phyloP scores from a whole-genome alignment of 1,284 basidiomycete genomes.

The Ceratobasidium sp. region DNA sequence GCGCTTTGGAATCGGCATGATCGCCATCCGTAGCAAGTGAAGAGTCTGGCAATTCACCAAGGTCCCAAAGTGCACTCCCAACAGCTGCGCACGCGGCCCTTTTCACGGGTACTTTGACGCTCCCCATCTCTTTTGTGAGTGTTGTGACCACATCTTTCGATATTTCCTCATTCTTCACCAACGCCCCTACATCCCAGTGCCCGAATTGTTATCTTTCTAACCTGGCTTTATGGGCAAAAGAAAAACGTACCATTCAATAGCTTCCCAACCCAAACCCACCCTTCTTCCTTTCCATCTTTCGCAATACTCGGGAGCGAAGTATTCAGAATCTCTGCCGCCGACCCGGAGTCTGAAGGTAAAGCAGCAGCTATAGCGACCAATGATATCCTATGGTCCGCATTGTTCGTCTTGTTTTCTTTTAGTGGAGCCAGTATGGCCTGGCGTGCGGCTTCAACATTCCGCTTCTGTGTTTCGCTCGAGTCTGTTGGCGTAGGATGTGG shows the following conservation, averaged over 20 bases:
- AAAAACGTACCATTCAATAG: constrained; percentile 58
- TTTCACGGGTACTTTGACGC: constrained; percentile 65
- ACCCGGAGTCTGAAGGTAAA: constrained; percentile 62
- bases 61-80: constrained; percentile 65
- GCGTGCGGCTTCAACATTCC: constrained; percentile 64
- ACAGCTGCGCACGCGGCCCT: constrained; percentile 67
- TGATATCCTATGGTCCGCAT: constrained; percentile 85
- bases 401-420: constrained; percentile 84
- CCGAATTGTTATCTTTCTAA: not conserved
- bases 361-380: constrained; percentile 86
- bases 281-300: constrained; percentile 71
- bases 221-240: too few species aligned
- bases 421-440: constrained; percentile 79
- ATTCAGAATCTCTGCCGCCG: constrained; percentile 65
- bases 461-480: constrained; percentile 46
- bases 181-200: not conserved
- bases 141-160: constrained; percentile 30
- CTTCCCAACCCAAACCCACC: constrained; percentile 59
- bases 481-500: not conserved
- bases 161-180: constrained; percentile 31
- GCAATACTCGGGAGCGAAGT: constrained; percentile 20
- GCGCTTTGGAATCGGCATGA: constrained; percentile 57
- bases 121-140: constrained; percentile 55
- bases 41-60: constrained; percentile 52
- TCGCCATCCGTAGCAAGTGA: not conserved